Evolutionary conservation across 2,329 filamentous ascomycete species (phyloP), one percentile per base, ranked within the genome.

Genomic region (Ophiosphaerella narmari): DNA sequence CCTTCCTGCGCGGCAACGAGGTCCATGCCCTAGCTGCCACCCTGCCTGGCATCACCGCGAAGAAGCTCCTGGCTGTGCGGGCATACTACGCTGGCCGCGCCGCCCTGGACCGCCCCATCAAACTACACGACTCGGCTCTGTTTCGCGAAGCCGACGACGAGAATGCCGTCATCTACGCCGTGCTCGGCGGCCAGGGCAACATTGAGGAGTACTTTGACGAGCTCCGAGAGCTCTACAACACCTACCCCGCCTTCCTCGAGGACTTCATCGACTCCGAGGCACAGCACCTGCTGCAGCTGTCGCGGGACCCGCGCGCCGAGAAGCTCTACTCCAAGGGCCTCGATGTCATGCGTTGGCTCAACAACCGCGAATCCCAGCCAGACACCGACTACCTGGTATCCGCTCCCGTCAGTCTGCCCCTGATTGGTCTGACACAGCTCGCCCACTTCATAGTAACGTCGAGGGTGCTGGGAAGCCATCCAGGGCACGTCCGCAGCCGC

Each of bases 151-250:
- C 91, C 8, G 86, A 89, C 39, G 92, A 97, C 56, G 87, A 85
- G 55, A 86, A 87, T 48, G 92, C 92, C 46, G 87, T 85, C 64
- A 84, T 99, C 52, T 99, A 96, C 79, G 92, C 87, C 59, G 91
- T 99, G 55, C 96, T 97, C 62, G 94, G 94, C 52, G 94, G 94
- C 6, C 94, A 99, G 74, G 94, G 94, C 65, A 99, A 99, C 75
- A 97, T 99, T 58, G 93, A 99, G 76, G 95, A 99, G 77, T 99
- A 99, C 77, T 99, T 99, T 68, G 93, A 99, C 63, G 94, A 99
- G 79, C 84, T 99, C 55, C 87, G 94, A 48, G 89, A 96, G 73
- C 84, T 97, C 50, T 93, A 93, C 79, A 86, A 82, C 65, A 96
- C 92, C 52, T 99, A 99, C 77, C 88, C 90, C 11, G 89, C 89